Evolutionary conservation across 1,284 basidiomycete genomes (phyloP).

Genomic region (Pisolithus thermaeus): DNA sequence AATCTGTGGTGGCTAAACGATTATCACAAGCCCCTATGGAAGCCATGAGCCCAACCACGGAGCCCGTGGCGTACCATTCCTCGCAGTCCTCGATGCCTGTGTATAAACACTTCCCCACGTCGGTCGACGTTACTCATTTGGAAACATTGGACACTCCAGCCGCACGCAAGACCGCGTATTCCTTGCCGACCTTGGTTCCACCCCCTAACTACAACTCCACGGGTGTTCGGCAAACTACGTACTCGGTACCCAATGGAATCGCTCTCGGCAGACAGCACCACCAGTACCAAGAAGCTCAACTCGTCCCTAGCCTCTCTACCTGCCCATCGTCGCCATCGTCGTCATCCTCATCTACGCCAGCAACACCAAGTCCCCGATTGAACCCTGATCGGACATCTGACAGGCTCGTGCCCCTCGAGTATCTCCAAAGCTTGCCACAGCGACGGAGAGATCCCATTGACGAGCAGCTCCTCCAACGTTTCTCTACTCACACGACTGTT

Average conservation of each 20-base stretch:
- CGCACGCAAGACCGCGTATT: constrained; percentile 25
- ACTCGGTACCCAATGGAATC: constrained; percentile 27
- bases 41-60: constrained; percentile 18
- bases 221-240: constrained; percentile 26
- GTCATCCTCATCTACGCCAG: constrained; percentile 22
- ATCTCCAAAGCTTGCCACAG: constrained; percentile 45
- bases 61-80: constrained; percentile 18
- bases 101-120: constrained; percentile 30
- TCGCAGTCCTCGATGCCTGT: constrained; percentile 16
- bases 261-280: constrained; percentile 14
- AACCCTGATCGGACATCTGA: constrained; percentile 24
- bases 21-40: constrained; percentile 30
- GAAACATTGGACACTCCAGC: constrained; percentile 17
- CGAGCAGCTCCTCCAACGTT: constrained; percentile 51
- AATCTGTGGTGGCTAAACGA: constrained; percentile 31
- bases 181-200: constrained; percentile 25
- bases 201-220: constrained; percentile 13
- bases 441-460: constrained; percentile 53
- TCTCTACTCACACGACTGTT: constrained; percentile 29
- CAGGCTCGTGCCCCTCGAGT: constrained; percentile 54
- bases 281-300: constrained; percentile 16
- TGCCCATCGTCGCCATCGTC: constrained; percentile 27
- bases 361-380: constrained; percentile 29
- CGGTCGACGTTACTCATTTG: constrained; percentile 22
- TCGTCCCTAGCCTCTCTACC: constrained; percentile 5